Percentiles rank a stretch among this genome's conserved stretches.
phyloP scores from a whole-genome alignment of 2,329 filamentous ascomycete genomes.

The Fusarium caatingaense region DNA sequence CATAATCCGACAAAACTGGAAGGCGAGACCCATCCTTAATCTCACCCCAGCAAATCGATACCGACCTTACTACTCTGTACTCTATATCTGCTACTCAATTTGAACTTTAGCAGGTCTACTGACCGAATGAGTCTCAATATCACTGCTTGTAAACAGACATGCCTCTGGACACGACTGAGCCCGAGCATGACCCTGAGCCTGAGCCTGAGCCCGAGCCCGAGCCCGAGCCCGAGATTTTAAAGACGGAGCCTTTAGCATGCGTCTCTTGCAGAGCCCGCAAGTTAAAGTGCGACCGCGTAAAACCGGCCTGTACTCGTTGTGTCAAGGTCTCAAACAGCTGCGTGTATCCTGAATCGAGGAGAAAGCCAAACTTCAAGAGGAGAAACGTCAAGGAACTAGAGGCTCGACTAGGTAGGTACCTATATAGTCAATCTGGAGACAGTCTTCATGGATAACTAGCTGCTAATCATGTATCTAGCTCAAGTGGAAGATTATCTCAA shows the following conservation, averaged over 20 bases:
- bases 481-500: conserved; percentile 86
- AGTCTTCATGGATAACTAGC: neutral
- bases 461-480: conserved; percentile 57
- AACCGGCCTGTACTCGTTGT: conserved; percentile 85
- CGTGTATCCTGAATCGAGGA: conserved; percentile 87
- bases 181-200: conserved; percentile 29
- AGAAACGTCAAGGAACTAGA: conserved; percentile 93
- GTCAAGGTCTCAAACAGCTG: conserved; percentile 79
- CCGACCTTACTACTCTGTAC: too few species aligned
- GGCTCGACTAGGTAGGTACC: conserved; percentile 75
- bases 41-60: neutral
- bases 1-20: conserved; percentile 7
- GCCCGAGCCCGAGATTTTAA: conserved; percentile 20
- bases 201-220: conserved; percentile 18
- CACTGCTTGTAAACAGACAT: conserved; percentile 22
- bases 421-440: conserved; percentile 46
- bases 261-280: conserved; percentile 87
- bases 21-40: neutral
- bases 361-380: conserved; percentile 88
- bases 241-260: conserved; percentile 74
- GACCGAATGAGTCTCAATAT: conserved; percentile 30
- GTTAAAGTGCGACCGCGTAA: conserved; percentile 84
- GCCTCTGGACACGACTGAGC: conserved; percentile 40
- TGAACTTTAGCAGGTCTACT: neutral
- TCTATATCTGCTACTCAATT: neutral